Conservation (phyloP, 2,329 filamentous ascomycete species). For the Neofusicoccum ribis region DNA sequence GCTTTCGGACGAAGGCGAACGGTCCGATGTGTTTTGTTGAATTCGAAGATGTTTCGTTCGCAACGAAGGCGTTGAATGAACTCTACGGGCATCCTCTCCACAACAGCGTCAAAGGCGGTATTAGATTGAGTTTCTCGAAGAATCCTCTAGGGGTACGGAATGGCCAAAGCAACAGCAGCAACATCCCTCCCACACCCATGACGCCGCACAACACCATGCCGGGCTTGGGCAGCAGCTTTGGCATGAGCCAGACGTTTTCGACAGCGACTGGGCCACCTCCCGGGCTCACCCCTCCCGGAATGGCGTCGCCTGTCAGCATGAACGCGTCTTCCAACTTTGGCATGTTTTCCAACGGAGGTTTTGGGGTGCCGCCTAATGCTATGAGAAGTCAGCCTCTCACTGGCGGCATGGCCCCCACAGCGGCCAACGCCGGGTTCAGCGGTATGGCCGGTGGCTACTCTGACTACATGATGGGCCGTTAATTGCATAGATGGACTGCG, state of each 20-base stretch:
- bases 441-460: slow-evolving; percentile 35
- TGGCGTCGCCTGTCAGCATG: slow-evolving; percentile 44
- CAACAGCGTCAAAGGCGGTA: slow-evolving; percentile 92
- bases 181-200: slow-evolving; percentile 50
- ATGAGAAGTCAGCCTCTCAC: slow-evolving; percentile 34
- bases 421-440: slow-evolving; percentile 32
- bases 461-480: slow-evolving; percentile 42
- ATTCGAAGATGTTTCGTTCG: slow-evolving; percentile 90
- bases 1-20: slow-evolving; percentile 91
- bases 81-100: slow-evolving; percentile 84
- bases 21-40: slow-evolving; percentile 99
- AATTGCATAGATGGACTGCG: slow-evolving; percentile 6
- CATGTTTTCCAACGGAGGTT: slow-evolving; percentile 40
- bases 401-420: slow-evolving; percentile 33
- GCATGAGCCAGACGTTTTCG: slow-evolving; percentile 59
- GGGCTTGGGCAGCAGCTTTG: slow-evolving; percentile 59
- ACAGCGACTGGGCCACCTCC: slow-evolving; percentile 77
- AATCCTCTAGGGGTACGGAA: slow-evolving; percentile 92
- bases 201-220: slow-evolving; percentile 54
- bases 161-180: slow-evolving; percentile 61
- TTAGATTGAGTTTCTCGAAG: slow-evolving; percentile 94
- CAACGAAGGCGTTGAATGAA: slow-evolving; percentile 86
- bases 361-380: slow-evolving; percentile 36
- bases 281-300: slow-evolving; percentile 75
- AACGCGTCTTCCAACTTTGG: slow-evolving; percentile 35